A percentile compares a stretch with the other conserved stretches of the same genome.
Evolutionary conservation across 2,329 filamentous ascomycete genomes (phyloP).

Genomic region (Pestalotiopsis sp.): DNA sequence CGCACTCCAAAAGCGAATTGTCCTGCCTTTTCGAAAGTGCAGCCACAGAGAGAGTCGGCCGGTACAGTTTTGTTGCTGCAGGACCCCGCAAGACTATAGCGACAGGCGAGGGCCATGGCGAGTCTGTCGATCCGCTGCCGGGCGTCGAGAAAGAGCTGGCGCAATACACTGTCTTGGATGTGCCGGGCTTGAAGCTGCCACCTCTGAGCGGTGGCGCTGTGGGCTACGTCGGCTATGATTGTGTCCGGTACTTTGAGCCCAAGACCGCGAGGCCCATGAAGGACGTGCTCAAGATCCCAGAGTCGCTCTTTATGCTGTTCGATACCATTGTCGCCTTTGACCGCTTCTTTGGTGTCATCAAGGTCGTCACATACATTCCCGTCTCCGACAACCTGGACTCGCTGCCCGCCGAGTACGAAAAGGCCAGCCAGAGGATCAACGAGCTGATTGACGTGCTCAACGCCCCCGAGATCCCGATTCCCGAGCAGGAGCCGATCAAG

Average conservation of each 20-base stretch:
- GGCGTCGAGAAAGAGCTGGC: slow-evolving; percentile 80
- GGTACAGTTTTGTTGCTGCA: slow-evolving; percentile 94
- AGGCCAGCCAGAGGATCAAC: slow-evolving; percentile 65
- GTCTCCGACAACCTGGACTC: slow-evolving; percentile 59
- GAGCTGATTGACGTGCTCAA: slow-evolving; percentile 73
- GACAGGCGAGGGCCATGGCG: slow-evolving; percentile 86
- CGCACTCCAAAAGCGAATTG: slow-evolving; percentile 73
- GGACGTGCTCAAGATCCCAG: slow-evolving; percentile 85
- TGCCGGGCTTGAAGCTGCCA: slow-evolving; percentile 82
- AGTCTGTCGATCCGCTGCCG: slow-evolving; percentile 81
- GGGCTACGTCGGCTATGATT: slow-evolving; percentile 97
- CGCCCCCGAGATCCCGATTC: slow-evolving; percentile 74
- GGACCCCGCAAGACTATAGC: slow-evolving; percentile 79
- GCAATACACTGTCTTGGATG: slow-evolving; percentile 76
- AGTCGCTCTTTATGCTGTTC: slow-evolving; percentile 96
- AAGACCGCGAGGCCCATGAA: slow-evolving; percentile 89
- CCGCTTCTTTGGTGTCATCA: slow-evolving; percentile 89
- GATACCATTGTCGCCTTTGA: slow-evolving; percentile 95
- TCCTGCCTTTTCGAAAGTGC: slow-evolving; percentile 97
- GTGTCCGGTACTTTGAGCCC: slow-evolving; percentile 96
- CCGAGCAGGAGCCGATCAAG: slow-evolving; percentile 73
- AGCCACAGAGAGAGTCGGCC: slow-evolving; percentile 87
- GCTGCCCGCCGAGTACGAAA: slow-evolving; percentile 70
- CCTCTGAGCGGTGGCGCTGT: slow-evolving; percentile 90
- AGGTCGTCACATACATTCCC: slow-evolving; percentile 88